Conservation (phyloP, 2,329 filamentous ascomycete species). For the Cladophialophora immunda region DNA sequence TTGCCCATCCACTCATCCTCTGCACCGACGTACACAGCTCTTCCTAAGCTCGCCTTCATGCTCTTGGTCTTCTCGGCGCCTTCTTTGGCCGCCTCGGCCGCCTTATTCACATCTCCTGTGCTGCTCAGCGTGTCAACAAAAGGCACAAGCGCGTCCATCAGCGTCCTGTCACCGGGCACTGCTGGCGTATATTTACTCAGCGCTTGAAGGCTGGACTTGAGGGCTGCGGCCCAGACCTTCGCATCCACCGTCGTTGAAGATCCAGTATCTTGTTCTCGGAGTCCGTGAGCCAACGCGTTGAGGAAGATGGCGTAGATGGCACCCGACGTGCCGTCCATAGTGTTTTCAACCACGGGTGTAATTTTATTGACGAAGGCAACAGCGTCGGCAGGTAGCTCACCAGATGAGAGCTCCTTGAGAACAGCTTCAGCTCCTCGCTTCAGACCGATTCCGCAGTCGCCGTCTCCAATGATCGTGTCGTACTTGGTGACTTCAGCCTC, state of each 20-base stretch:
- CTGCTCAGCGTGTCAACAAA: constrained; percentile 77
- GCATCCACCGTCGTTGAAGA: constrained; percentile 57
- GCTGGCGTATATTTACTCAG: constrained; percentile 89
- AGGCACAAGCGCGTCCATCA: constrained; percentile 88
- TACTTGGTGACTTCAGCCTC: constrained; percentile 73
- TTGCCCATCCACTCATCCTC: constrained; percentile 70
- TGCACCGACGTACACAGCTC: constrained; percentile 83
- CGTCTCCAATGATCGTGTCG: constrained; percentile 86
- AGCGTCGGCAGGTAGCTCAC: constrained; percentile 62
- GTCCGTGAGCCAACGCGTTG: constrained; percentile 79
- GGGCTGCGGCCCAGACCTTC: constrained; percentile 70
- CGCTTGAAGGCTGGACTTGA: constrained; percentile 74
- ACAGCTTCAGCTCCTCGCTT: constrained; percentile 82
- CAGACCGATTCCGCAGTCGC: constrained; percentile 86
- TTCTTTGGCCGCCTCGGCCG: constrained; percentile 76
- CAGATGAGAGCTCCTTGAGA: constrained; percentile 52
- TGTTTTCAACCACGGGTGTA: constrained; percentile 70
- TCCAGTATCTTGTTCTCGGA: constrained; percentile 62
- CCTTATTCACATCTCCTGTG: constrained; percentile 73
- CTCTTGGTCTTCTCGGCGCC: constrained; percentile 87
- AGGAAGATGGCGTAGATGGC: constrained; percentile 88
- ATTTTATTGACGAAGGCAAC: constrained; percentile 68
- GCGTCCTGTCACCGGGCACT: constrained; percentile 84
- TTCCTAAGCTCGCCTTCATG: constrained; percentile 88
- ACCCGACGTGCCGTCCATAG: constrained; percentile 79